phyloP scores from a whole-genome alignment of 768 basidiomycete genomes.

The Tylopilus sp. region DNA sequence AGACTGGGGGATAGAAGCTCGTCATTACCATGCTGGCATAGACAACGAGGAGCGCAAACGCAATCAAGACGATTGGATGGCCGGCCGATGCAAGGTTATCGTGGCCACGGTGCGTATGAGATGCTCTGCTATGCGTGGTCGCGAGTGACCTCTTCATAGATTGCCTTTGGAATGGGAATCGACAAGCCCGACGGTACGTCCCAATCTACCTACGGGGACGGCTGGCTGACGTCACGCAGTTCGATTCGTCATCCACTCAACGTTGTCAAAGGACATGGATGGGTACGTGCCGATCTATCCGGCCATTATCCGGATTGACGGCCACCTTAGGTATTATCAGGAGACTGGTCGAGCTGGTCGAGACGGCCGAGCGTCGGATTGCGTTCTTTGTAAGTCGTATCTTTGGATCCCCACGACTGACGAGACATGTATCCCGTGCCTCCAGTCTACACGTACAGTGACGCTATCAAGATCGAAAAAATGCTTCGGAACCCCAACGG shows the following conservation, averaged over 20 bases:
- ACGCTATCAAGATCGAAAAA: slow-evolving; percentile 50
- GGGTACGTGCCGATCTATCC: slow-evolving; percentile 46
- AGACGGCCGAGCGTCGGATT: slow-evolving; percentile 80
- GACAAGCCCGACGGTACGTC: slow-evolving; percentile 74
- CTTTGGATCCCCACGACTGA: background rate
- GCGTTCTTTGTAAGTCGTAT: slow-evolving; percentile 69
- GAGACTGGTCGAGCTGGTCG: slow-evolving; percentile 97
- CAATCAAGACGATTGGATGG: slow-evolving; percentile 72
- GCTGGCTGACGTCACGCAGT: slow-evolving; percentile 44
- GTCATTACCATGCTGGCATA: slow-evolving; percentile 88
- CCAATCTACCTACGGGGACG: background rate
- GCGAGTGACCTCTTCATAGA: slow-evolving; percentile 40
- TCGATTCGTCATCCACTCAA: slow-evolving; percentile 88
- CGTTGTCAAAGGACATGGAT: slow-evolving; percentile 79
- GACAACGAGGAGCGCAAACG: slow-evolving; percentile 53
- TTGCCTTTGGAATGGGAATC: slow-evolving; percentile 98
- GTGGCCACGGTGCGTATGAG: slow-evolving; percentile 76
- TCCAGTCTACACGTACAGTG: slow-evolving; percentile 63
- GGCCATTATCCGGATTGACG: background rate
- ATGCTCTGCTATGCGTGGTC: background rate
- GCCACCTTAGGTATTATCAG: slow-evolving; percentile 69
- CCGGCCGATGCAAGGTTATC: slow-evolving; percentile 69
- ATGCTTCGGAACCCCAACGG: slow-evolving; percentile 59
- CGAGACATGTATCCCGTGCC: background rate
- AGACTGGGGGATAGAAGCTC: slow-evolving; percentile 54